Evolutionary conservation across 73 alveolate genomes (phyloP), one percentile per base, ranked within the genome.

Genomic region (Urostyla sp.): DNA sequence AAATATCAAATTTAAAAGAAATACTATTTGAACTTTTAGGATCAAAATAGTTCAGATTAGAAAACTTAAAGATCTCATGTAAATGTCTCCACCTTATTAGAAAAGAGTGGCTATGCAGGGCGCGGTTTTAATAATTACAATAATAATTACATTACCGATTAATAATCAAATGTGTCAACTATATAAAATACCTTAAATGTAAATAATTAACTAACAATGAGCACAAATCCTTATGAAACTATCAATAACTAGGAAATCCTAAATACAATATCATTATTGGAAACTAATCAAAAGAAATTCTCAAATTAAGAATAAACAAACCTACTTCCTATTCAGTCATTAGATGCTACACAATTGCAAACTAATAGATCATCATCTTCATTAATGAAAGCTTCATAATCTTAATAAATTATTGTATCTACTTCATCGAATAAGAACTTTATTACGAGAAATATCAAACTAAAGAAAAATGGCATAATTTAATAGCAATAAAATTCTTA

Each of bases 221-320:
- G n/a, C n/a, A n/a, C n/a, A n/a, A 63, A 63, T 38, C 79, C 79
- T 20, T 63, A 63, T 63, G 79, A 63, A 40, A 63, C 79, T 20
- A 28, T 63, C 4, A 43, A 63, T 23, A 40, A 31, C 26, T n/a
- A n/a, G n/a, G n/a, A n/a, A 38, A 49, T 23, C 79, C 79, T 4
- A 23, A 63, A 20, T 26, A 63, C 5, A 8, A 5, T 35, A 59
- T 35, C 27, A 16, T 31, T 21, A 63, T 63, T 57, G 79, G 44
- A 16, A 63, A 63, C 23, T 43, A 60, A 24, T 43, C 79, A 5
- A 63, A 57, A 43, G 60, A n/a, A n/a, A n/a, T n/a, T n/a, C 35
- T 2, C 61, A 60, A 7, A 46, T 43, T 1, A 60, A 63, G n/a
- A 43, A 20, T 40, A 34, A 23, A 63, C 58, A 3, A 43, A 57